Conservation (phyloP, 2,329 filamentous ascomycete species). For the Fusarium xyrophilum region DNA sequence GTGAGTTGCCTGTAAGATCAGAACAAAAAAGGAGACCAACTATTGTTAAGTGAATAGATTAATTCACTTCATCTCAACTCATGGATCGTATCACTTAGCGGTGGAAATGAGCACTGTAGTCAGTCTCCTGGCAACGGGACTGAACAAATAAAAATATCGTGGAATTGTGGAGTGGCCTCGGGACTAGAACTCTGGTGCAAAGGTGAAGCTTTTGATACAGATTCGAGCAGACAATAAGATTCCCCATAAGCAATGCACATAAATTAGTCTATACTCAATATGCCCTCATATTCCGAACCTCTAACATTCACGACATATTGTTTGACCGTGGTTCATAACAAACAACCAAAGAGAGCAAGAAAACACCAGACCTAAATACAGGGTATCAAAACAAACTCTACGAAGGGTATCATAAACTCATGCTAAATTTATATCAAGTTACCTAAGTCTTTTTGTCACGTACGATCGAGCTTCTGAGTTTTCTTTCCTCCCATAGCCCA, state of each 20-base stretch:
- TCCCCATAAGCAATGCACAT: background rate
- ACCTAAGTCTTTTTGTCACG: no score
- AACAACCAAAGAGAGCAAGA: background rate
- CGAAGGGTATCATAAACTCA: no score
- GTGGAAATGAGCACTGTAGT: conserved; percentile 6
- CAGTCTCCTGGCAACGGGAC: conserved; percentile 19
- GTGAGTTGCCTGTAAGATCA: conserved; percentile 3
- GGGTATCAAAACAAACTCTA: no score
- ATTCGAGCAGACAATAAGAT: background rate
- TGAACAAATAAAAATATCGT: conserved; percentile 1
- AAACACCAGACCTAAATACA: no score
- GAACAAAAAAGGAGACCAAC: background rate
- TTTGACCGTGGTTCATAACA: background rate
- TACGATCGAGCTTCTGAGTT: no score
- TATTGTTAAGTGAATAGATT: background rate
- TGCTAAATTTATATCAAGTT: no score
- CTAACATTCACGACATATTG: background rate
- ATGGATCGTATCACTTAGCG: background rate
- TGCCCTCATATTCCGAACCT: background rate
- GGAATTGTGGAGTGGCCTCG: background rate
- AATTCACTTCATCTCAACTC: conserved; percentile 1
- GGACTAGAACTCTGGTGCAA: background rate
- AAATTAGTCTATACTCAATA: background rate
- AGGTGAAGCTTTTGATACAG: background rate
- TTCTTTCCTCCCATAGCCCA: background rate